phyloP scores from a whole-genome alignment of 2,329 filamentous ascomycete genomes.

The Hymenoscyphus infarciens region DNA sequence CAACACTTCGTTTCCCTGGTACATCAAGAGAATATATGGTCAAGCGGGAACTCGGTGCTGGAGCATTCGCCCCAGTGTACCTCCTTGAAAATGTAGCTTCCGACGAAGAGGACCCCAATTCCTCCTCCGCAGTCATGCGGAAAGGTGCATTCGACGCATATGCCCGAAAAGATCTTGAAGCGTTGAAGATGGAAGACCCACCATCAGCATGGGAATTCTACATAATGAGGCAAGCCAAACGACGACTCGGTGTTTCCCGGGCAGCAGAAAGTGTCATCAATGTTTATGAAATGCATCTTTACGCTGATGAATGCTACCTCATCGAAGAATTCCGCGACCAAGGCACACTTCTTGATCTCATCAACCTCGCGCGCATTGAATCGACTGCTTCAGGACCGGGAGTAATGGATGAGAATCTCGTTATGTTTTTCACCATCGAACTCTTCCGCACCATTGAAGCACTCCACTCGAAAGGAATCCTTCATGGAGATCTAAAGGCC shows the following conservation, averaged over 20 bases:
- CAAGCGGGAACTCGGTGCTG: constrained; percentile 82
- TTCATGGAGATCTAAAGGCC: constrained; percentile 92
- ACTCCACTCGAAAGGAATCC: constrained; percentile 71
- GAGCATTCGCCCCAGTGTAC: constrained; percentile 94
- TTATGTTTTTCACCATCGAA: constrained; percentile 95
- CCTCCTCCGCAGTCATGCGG: constrained; percentile 51
- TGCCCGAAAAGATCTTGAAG: constrained; percentile 61
- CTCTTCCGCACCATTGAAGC: constrained; percentile 86
- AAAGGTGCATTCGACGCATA: constrained; percentile 56
- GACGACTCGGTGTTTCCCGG: constrained; percentile 70
- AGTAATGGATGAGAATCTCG: constrained; percentile 83
- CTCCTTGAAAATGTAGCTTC: constrained; percentile 72
- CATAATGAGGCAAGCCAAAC: constrained; percentile 80
- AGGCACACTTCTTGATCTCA: constrained; percentile 89
- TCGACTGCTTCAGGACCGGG: constrained; percentile 48
- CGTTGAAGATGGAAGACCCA: constrained; percentile 90
- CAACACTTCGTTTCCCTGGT: constrained; percentile 65
- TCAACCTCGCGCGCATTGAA: constrained; percentile 80
- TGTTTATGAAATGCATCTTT: constrained; percentile 88
- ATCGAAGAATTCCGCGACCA: constrained; percentile 84
- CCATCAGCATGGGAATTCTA: constrained; percentile 94
- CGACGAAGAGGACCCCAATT: constrained; percentile 43
- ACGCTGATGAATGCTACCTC: constrained; percentile 84
- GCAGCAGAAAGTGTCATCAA: constrained; percentile 74
- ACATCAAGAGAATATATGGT: constrained; percentile 68